A percentile compares a stretch with the other conserved stretches of the same genome.
Conservation (phyloP, 2,329 filamentous ascomycete genomes). For the Aspergillus uvarum region DNA sequence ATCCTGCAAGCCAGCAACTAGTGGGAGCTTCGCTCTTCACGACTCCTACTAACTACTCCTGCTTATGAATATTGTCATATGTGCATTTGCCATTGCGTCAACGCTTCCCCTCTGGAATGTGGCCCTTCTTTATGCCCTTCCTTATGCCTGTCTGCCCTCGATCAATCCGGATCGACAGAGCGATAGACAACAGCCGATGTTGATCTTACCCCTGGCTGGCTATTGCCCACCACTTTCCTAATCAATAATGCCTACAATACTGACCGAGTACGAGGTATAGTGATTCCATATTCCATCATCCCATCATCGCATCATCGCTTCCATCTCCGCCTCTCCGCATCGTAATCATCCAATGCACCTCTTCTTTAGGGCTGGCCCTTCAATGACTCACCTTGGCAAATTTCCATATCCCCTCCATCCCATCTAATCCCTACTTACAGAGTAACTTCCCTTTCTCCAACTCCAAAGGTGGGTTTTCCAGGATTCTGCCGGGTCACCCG, state of each 20-base stretch:
- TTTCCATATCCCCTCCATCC: neutral
- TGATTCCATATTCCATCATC: too few species aligned
- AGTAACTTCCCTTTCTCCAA: too few species aligned
- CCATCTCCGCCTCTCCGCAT: too few species aligned
- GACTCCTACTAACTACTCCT: too few species aligned
- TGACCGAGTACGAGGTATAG: too few species aligned
- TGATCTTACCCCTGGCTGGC: constrained; percentile 1
- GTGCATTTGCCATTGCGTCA: constrained; percentile 1
- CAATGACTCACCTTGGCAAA: too few species aligned
- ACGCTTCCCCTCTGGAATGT: constrained; percentile 1
- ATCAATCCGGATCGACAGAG: constrained; percentile 3
- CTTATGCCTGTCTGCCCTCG: neutral
- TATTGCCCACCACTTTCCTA: neutral
- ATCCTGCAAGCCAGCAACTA: neutral
- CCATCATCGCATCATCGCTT: too few species aligned
- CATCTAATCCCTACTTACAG: neutral
- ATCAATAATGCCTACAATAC: neutral
- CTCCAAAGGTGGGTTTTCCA: too few species aligned
- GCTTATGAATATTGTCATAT: too few species aligned
- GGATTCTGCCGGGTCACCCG: too few species aligned
- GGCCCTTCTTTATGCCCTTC: neutral
- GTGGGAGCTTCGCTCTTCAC: neutral
- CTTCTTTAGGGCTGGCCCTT: too few species aligned
- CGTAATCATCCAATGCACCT: too few species aligned
- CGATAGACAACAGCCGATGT: neutral